phyloP scores from a whole-genome alignment of 345 rosid species.

The Physaria fendleri region DNA sequence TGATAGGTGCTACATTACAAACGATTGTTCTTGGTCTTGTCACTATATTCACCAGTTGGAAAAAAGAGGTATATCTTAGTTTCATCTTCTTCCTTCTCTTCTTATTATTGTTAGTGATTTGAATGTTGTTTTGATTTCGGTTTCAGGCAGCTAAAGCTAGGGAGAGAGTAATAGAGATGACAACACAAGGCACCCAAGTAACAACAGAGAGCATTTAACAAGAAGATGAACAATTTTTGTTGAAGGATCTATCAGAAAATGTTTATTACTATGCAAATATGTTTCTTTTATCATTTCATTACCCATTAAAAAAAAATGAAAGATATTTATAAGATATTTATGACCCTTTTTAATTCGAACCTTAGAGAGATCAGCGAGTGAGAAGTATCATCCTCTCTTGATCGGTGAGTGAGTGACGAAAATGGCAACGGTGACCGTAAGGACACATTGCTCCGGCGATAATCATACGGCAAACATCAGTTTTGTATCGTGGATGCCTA shows the following conservation, averaged over 20 bases:
- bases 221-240: constrained; percentile 10
- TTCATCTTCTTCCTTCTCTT: background rate
- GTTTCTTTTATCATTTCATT: too few species aligned
- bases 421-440: constrained; percentile 92
- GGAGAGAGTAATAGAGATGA: constrained; percentile 30
- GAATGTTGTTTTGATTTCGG: background rate
- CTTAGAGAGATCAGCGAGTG: constrained; percentile 32
- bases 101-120: background rate
- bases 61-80: constrained; percentile 37
- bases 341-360: too few species aligned
- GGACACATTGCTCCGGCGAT: constrained; percentile 64
- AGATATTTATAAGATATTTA: too few species aligned
- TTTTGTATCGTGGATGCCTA: constrained; percentile 89
- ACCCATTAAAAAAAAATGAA: too few species aligned
- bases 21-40: constrained; percentile 35
- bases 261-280: too few species aligned
- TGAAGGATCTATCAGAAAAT: background rate
- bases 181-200: constrained; percentile 11
- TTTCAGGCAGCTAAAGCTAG: constrained; percentile 36
- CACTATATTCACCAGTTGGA: constrained; percentile 46
- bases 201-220: constrained; percentile 2
- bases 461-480: constrained; percentile 77
- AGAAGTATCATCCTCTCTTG: constrained; percentile 43
- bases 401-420: constrained; percentile 83
- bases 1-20: constrained; percentile 38